These are phyloP conservation scores for Eimeria necatrix DNA, from an alignment of 169 alveolate species.

Conservation along the genomic window DNA sequence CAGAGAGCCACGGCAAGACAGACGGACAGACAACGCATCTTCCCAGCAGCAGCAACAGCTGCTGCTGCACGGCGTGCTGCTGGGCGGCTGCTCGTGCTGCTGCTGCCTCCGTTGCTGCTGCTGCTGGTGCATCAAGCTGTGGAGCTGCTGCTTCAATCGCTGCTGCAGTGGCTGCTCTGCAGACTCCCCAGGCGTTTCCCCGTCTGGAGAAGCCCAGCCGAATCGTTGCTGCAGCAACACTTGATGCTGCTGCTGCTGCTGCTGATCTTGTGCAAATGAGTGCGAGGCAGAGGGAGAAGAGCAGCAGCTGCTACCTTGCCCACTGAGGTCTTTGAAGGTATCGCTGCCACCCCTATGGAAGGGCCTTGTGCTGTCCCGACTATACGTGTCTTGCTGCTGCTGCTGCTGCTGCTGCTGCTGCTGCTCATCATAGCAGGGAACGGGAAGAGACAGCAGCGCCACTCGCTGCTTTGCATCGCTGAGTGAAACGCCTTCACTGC, in stretches of 20 bases:
- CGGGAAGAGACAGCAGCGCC: conserved; percentile 25
- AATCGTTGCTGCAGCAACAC: background rate
- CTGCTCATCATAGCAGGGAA: conserved; percentile 23
- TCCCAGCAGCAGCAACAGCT: conserved; percentile 27
- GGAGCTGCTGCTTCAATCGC: background rate
- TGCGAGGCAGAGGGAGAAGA: background rate
- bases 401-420: background rate
- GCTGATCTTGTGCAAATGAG: background rate
- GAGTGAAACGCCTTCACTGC: background rate
- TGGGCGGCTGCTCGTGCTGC: background rate
- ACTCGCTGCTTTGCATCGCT: conserved; percentile 16
- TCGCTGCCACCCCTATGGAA: background rate
- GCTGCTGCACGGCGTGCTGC: conserved; percentile 31
- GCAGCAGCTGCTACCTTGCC: background rate
- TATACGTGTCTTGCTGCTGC: background rate
- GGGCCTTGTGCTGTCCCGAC: background rate
- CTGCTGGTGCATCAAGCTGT: background rate
- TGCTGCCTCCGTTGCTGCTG: conserved; percentile 21
- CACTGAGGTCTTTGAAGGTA: background rate
- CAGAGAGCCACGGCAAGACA: background rate
- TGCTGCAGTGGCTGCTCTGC: background rate
- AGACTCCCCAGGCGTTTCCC: background rate
- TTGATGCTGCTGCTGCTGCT: background rate
- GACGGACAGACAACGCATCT: background rate
- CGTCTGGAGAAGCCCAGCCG: conserved; percentile 9